These are phyloP conservation scores for Eucalyptus leucophloia DNA, from an alignment of 345 rosid genomes.

Conservation along the genomic window DNA sequence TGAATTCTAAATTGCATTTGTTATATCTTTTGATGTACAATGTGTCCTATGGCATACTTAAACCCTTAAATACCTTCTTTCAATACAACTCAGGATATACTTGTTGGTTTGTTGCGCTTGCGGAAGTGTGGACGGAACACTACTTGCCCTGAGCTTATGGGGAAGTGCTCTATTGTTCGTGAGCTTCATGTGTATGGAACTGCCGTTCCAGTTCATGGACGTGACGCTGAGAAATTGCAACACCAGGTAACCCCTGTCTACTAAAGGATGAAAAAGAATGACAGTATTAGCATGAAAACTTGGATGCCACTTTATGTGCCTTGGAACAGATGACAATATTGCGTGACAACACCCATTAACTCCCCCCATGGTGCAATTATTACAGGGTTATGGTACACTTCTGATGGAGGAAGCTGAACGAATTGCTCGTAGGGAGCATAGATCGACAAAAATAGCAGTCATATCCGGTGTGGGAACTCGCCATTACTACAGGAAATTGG, in stretches of 20 bases:
- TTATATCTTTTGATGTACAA: neutral
- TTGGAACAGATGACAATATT: neutral
- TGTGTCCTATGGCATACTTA: neutral
- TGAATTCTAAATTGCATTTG: neutral
- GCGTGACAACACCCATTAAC: neutral
- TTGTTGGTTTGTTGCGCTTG: conserved; percentile 84
- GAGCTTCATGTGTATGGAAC: conserved; percentile 99
- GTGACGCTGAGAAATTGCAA: conserved; percentile 92
- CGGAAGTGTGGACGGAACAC: conserved; percentile 82
- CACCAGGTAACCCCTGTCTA: conserved; percentile 58
- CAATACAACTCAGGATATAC: conserved; percentile 58
- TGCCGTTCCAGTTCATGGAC: conserved; percentile 98
- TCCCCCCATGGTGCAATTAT: neutral
- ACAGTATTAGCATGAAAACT: neutral
- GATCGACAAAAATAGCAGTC: conserved; percentile 75
- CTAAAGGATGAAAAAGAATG: neutral
- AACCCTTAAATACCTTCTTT: neutral
- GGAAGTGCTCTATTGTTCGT: conserved; percentile 89
- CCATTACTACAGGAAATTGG: conserved; percentile 87
- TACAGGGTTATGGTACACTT: conserved; percentile 91
- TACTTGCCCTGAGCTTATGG: conserved; percentile 82
- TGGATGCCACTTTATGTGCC: neutral
- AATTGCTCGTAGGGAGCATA: conserved; percentile 69
- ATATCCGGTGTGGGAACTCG: conserved; percentile 97
- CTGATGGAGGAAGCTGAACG: conserved; percentile 98